Percentiles rank a stretch among this genome's conserved stretches.
These are phyloP conservation scores for Cordyceps farinosa DNA, from an alignment of 2,329 filamentous ascomycete genomes.

Conservation along the genomic window DNA sequence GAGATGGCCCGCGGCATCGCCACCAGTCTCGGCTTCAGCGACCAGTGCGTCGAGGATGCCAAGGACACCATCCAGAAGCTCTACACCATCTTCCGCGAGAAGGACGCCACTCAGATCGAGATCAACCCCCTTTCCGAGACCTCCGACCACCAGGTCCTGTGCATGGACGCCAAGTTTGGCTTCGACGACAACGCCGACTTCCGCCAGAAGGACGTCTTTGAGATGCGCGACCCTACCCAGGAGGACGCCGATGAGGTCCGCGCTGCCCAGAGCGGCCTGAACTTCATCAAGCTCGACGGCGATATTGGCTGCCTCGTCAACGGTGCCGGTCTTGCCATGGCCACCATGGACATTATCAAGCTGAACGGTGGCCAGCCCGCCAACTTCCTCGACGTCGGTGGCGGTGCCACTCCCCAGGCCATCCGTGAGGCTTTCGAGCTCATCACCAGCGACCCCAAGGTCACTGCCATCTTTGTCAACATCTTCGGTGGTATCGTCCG, in stretches of 20 bases:
- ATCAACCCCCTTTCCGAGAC: constrained; percentile 99
- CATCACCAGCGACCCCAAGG: constrained; percentile 97
- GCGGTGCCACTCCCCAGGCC: constrained; percentile 91
- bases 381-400: constrained; percentile 98
- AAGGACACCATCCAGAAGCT: constrained; percentile 97
- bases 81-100: constrained; percentile 98
- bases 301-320: constrained; percentile 99
- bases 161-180: constrained; percentile 98
- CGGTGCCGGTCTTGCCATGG: constrained; percentile 98
- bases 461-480: constrained; percentile 99
- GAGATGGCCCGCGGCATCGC: constrained; percentile 89
- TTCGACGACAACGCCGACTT: constrained; percentile 99
- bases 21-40: constrained; percentile 90
- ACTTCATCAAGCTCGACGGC: constrained; percentile 99
- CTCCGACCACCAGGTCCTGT: constrained; percentile 94
- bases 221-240: constrained; percentile 89
- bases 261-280: constrained; percentile 88
- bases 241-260: constrained; percentile 98
- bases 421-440: constrained; percentile 98
- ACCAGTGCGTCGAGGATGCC: constrained; percentile 94
- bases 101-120: constrained; percentile 98
- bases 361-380: constrained; percentile 93
- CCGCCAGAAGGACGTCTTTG: constrained; percentile 94
- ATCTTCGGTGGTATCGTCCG: constrained; percentile 99
- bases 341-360: constrained; percentile 99